Conservation (phyloP, 306 rosid genomes). For the Glycyrrhiza uralensis region DNA sequence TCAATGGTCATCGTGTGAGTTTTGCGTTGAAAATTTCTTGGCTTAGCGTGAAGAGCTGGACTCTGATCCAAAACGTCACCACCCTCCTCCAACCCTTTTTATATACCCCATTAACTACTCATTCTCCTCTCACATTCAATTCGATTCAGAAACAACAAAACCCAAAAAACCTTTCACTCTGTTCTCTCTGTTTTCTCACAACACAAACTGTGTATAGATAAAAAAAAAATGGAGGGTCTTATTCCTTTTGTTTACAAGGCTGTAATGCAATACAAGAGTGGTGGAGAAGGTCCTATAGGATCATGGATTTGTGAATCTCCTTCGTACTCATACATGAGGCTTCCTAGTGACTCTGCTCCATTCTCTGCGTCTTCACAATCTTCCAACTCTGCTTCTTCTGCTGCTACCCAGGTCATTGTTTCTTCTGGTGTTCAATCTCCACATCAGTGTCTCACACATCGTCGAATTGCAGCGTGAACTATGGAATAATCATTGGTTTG, state of each 20-base stretch:
- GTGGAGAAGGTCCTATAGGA: conserved; percentile 40
- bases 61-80: conserved; percentile 46
- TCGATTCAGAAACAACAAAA: conserved; percentile 5
- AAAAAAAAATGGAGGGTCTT: conserved; percentile 71
- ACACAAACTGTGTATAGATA: background rate
- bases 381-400: conserved; percentile 29
- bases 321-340: conserved; percentile 51
- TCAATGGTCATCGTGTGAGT: conserved; percentile 49
- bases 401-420: conserved; percentile 35
- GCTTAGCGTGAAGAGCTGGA: conserved; percentile 62
- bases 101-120: conserved; percentile 24
- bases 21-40: conserved; percentile 48
- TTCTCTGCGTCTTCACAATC: conserved; percentile 38
- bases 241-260: conserved; percentile 85
- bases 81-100: conserved; percentile 20
- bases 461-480: conserved; percentile 40
- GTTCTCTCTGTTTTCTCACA: background rate
- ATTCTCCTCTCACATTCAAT: conserved; percentile 27
- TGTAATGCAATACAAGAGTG: conserved; percentile 66
- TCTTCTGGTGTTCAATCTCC: conserved; percentile 66
- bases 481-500: background rate
- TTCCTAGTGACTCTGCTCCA: conserved; percentile 55
- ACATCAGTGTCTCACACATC: conserved; percentile 39
- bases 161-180: background rate
- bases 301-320: conserved; percentile 76